Base-by-base conservation (phyloP, 2,329 filamentous ascomycete species). In the Pseudodiploospora longispora region DNA sequence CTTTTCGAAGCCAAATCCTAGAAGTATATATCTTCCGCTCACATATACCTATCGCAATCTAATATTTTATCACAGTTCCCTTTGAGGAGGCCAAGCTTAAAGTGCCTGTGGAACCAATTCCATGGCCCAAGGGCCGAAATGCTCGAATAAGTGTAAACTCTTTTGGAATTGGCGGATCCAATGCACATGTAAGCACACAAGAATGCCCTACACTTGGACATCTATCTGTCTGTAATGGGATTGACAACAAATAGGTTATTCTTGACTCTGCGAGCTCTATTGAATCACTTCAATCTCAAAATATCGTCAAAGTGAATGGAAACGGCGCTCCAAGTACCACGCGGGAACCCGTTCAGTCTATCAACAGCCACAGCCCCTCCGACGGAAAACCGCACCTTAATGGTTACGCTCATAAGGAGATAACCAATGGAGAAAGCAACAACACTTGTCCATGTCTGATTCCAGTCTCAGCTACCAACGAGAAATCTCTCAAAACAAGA, bases 91-190 rank as follows among this genome's bases (percentile, higher is more conserved):
- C 46, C 6, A 53, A 54, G 10, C 53, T 66, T 7, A 50, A 36
- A 1, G 61, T 67, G 6, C 63, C 64, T 0, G 46, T 48, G 1
- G 47, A 60, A 27, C 41, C 59, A 5, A 42, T 47, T 3, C 55
- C 59, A 1, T 67, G 63, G 62, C 65, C 64, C 38, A 55, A 29
- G 6, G 45, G 69, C 67, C 52, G 53, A 1, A 19, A 6, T 1
- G 49, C 55, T 9, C 41, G 51, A 4, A 55, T 56, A 1, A 58
- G 55, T 3, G 47, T 67, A 2, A 67, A 63, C 38, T 57, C 52
- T 3, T 67, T 66, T 40, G 63, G 64, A 0, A 52, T 66, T 4
- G 65, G 62, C 1, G 65, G 65, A 3, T 44, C 60, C 1, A 67
- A 66, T 41, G 61, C 58, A 2, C 65, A 67, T 38, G 48, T 44